Base-by-base conservation (phyloP, 257 asterid species). In the Nicotiana noctiflora region DNA sequence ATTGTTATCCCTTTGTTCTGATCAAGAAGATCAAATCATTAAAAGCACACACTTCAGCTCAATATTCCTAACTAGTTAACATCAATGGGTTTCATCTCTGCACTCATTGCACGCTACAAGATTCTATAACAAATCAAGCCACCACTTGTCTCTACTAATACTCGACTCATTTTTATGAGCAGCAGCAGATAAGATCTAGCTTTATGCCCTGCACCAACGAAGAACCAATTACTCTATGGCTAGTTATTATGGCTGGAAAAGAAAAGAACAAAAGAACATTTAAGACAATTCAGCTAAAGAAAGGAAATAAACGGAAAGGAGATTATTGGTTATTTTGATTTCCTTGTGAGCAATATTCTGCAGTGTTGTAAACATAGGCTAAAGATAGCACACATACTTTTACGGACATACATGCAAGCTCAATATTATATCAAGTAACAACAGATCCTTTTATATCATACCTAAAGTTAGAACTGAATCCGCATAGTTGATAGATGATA, bases 161-260 rank as follows among this genome's bases (percentile, higher is more conserved):
- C 79, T 52, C 82, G 77, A 62, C 92, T 89, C 95, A 92, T 86
- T 84, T 84, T 90, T 65, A 93, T 85, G 65, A 95, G 94, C 70
- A 95, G 65, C 85, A 95, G 81, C 1, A 95, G 88, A 80, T 91
- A 91, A 10, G 97, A 91, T 86, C 96, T 93, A 59, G 93, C 96
- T 86, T 95, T 95, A 53, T 76, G 82, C 81, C 98, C 97, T 94
- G 93, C 91, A 86, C 27, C 57, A 75, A 77, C 40, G 67, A 77
- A 75, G 49, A 81, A 83, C 56, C 44, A 67, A 29, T 37, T 5
- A 37, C 12, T 13, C 51, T 68, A 52, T 66, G 57, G 31, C 25
- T n/a, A 75, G n/a, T 27, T 17, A 19, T 25, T 21, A 19, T 25
- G 25, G 18, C 53, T 27, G 70, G 13, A 13, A 60, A n/a, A 6